These are phyloP conservation scores for Lasiosphaeria hispida DNA, from an alignment of 495 filamentous ascomycete species.

Conservation along the genomic window DNA sequence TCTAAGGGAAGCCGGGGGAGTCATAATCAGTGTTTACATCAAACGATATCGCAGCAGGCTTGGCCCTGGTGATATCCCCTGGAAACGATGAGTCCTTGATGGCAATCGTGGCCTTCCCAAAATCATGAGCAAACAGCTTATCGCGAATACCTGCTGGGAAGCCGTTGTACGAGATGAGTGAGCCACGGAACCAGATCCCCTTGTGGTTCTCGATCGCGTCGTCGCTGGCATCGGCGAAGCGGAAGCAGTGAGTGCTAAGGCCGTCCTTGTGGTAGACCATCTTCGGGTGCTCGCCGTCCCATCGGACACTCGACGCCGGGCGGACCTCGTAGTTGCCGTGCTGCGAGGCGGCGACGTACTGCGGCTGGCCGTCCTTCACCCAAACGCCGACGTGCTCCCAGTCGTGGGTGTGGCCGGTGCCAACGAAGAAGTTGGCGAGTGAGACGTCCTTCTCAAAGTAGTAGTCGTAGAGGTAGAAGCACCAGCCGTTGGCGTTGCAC, in stretches of 20 bases:
- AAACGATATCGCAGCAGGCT: slow-evolving; percentile 31
- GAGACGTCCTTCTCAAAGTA: slow-evolving; percentile 50
- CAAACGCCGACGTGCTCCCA: slow-evolving; percentile 51
- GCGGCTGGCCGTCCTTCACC: slow-evolving; percentile 29
- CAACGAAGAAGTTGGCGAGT: slow-evolving; percentile 30
- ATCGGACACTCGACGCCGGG: slow-evolving; percentile 32
- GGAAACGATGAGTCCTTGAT: slow-evolving; percentile 38
- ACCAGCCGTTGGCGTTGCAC: slow-evolving; percentile 44
- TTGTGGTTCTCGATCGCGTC: slow-evolving; percentile 42
- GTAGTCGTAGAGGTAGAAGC: slow-evolving; percentile 45
- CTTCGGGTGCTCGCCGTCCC: slow-evolving; percentile 45
- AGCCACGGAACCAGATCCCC: slow-evolving; percentile 40
- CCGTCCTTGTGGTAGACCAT: slow-evolving; percentile 48
- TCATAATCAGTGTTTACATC: slow-evolving; percentile 38
- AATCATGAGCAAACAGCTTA: slow-evolving; percentile 30
- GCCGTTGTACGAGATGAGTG: slow-evolving; percentile 40
- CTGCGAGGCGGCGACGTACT: slow-evolving; percentile 38
- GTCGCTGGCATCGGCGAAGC: slow-evolving; percentile 38
- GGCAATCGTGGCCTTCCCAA: slow-evolving; percentile 33
- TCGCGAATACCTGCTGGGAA: slow-evolving; percentile 28
- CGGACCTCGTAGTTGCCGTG: slow-evolving; percentile 39
- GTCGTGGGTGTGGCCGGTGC: slow-evolving; percentile 41
- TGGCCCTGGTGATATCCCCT: slow-evolving; percentile 30
- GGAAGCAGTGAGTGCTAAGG: slow-evolving; percentile 40
- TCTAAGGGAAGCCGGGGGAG: slow-evolving; percentile 25